Evolutionary conservation across 2,329 filamentous ascomycete species (phyloP).

Genomic region (Fusarium buharicum): DNA sequence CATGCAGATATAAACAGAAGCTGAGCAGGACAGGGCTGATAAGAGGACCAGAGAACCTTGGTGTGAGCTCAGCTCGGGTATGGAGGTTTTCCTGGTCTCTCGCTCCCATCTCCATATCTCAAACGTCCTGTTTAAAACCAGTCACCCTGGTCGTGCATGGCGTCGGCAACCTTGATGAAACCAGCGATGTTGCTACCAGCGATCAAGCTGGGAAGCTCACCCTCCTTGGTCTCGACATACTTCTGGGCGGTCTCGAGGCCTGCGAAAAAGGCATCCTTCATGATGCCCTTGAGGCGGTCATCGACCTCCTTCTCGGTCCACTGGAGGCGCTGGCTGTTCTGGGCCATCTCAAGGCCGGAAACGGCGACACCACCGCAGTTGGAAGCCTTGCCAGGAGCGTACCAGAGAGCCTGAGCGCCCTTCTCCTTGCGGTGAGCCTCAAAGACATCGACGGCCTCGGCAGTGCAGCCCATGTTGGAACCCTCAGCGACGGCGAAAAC

Average conservation of each 20-base stretch:
- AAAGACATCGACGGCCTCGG: constrained; percentile 93
- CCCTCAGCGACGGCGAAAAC: constrained; percentile 92
- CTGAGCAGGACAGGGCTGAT: constrained; percentile 2
- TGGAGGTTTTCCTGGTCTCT: constrained; percentile 28
- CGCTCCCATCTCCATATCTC: constrained; percentile 12
- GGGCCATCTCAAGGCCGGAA: constrained; percentile 97
- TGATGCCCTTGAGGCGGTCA: constrained; percentile 88
- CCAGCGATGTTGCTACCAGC: constrained; percentile 97
- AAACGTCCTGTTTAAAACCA: constrained; percentile 68
- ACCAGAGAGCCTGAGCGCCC: constrained; percentile 82
- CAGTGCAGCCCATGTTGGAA: constrained; percentile 98
- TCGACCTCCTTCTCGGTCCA: constrained; percentile 95
- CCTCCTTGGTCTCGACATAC: constrained; percentile 82
- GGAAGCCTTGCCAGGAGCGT: constrained; percentile 95
- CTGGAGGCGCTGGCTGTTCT: constrained; percentile 88
- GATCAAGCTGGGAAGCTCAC: constrained; percentile 88
- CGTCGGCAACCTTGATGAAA: constrained; percentile 93
- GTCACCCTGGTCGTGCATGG: constrained; percentile 97
- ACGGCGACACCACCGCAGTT: constrained; percentile 98
- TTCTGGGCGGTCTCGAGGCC: constrained; percentile 89
- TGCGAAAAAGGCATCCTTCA: constrained; percentile 92
- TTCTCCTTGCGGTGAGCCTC: constrained; percentile 80
- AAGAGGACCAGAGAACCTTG: constrained; percentile 29
- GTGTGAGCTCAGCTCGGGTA: constrained; percentile 43
- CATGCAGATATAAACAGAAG: constrained; percentile 20